Base-by-base conservation (phyloP, 2,329 filamentous ascomycete species). In the Zarea fungicola region DNA sequence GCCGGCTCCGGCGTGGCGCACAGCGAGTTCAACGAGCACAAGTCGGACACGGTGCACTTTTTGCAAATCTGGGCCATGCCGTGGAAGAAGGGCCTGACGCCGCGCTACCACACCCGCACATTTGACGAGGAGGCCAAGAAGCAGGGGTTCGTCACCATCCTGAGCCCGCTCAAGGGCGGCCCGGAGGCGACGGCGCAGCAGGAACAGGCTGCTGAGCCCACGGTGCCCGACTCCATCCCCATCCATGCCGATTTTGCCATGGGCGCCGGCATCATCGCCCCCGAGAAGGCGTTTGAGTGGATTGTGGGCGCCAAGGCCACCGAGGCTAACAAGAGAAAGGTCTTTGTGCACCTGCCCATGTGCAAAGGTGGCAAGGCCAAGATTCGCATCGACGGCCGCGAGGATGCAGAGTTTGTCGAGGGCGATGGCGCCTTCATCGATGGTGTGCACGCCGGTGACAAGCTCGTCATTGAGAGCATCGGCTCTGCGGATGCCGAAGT, bases 41-140 rank as follows among this genome's bases (percentile, higher is more conserved):
- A 71, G 46, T 69, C 76, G 13, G 80, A 87, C 37, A 81, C 85
- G 21, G 85, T 89, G 11, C 89, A 95, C 63, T 95, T 95, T 62
- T 70, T 95, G 28, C 89, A 95, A 67, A 95, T 95, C 58, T 95
- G 89, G 89, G 88, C 84, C 1, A 72, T 88, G 42, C 89, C 89
- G 0, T 91, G 89, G 78, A 83, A 82, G 64, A 70, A 75, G 19
- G 84, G 87, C 1, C 73, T 95, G 41, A 75, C 76, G 40, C 89
- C 89, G 2, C 75, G 78, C 32, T 95, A 95, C 63, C 85, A 89
- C 65, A 93, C 87, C 5, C 76, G 74, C 52, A 78, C 80, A 54
- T 95, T 89, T 58, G 68, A 73, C 42, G 89, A 95, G 41, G 85
- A 82, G 50, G 75, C 78, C 52, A 95, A 95, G 75, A 73, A 76